These are phyloP conservation scores for Starmera quercuum DNA, from an alignment of 805 yeast genomes.

Conservation along the genomic window DNA sequence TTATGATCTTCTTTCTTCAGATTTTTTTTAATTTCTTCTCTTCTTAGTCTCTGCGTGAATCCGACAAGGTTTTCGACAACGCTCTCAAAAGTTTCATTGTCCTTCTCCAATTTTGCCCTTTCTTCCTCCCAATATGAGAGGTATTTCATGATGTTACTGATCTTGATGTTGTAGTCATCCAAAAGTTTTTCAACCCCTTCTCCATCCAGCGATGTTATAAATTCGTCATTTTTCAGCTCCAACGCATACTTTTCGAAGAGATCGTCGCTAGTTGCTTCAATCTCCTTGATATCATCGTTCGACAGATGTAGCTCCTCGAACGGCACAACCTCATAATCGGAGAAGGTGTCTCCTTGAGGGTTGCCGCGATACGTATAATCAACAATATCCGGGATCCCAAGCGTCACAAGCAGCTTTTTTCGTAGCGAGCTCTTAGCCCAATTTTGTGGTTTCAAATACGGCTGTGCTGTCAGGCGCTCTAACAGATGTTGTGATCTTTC, in stretches of 20 bases:
- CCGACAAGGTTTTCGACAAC: conserved; percentile 90
- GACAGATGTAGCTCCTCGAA: conserved; percentile 25
- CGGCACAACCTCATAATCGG: conserved; percentile 9
- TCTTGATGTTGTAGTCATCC: conserved; percentile 22
- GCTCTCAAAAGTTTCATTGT: conserved; percentile 71
- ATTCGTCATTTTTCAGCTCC: conserved; percentile 19
- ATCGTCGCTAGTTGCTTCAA: conserved; percentile 15
- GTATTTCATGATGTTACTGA: conserved; percentile 29
- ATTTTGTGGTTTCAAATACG: conserved; percentile 48
- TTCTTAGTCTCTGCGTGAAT: conserved; percentile 72
- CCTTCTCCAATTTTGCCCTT: conserved; percentile 42
- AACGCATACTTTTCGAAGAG: conserved; percentile 9
- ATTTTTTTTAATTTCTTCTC: conserved; percentile 34
- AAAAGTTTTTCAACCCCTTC: conserved; percentile 32
- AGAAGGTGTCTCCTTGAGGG: conserved; percentile 14
- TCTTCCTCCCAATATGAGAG: conserved; percentile 46
- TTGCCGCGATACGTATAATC: conserved; percentile 35
- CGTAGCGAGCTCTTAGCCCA: conserved; percentile 67
- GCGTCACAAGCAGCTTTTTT: conserved; percentile 49
- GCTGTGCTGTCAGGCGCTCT: conserved; percentile 37
- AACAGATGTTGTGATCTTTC: conserved; percentile 34
- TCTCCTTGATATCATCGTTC: conserved; percentile 21
- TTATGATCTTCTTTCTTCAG: conserved; percentile 24
- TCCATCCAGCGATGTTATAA: conserved; percentile 25
- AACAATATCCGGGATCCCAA: conserved; percentile 69